Evolutionary conservation across 2,329 filamentous ascomycete genomes (phyloP), one percentile per base, ranked within the genome.

Genomic region (Leptographium galeiforme): DNA sequence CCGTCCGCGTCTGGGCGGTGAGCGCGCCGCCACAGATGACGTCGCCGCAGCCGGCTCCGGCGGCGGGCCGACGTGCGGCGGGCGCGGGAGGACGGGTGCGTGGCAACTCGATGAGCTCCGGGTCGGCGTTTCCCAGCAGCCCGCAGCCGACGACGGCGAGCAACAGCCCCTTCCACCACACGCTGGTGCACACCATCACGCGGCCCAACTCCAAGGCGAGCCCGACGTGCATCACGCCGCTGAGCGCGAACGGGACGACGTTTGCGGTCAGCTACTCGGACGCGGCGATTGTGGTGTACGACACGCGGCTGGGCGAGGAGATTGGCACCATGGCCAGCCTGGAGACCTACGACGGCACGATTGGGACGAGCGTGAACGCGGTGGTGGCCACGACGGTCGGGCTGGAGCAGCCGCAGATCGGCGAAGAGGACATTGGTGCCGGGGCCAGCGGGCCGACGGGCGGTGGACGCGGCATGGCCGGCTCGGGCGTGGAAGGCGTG

Each of bases 221-320:
- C 45, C 91, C 93, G 7, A 97, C 93, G 0, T 93, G 86, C 63
- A 97, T 98, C 62, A 85, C 86, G n/a, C 85, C 91, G 0, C 74
- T 97, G n/a, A 87, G 87, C 46, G 72, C 81, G 16, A 81, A 79
- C 2, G 91, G 93, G 2, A 87, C 94, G 62, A 85, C 84, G 6
- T 97, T 98, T 67, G 89, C 96, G 1, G 93, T 96, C 2, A 88
- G 88, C 19, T 98, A 94, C 67, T 81, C 87, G 0, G 90, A 98
- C 67, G 89, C 91, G 2, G 84, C 88, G 2, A 87, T 96, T 51
- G 73, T 97, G 16, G 85, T 97, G 18, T 98, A 91, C 66, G 90
- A 97, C 65, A 96, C 91, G 1, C 76, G 88, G 58, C 89, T 87
- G 0, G 93, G 90, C 48, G 93, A 97, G 67, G 88, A 95, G 63